A percentile compares a stretch with the other conserved stretches of the same genome.
These are phyloP conservation scores for Picochlorum sp. DNA, from an alignment of 139 green algal genomes.

Conservation along the genomic window DNA sequence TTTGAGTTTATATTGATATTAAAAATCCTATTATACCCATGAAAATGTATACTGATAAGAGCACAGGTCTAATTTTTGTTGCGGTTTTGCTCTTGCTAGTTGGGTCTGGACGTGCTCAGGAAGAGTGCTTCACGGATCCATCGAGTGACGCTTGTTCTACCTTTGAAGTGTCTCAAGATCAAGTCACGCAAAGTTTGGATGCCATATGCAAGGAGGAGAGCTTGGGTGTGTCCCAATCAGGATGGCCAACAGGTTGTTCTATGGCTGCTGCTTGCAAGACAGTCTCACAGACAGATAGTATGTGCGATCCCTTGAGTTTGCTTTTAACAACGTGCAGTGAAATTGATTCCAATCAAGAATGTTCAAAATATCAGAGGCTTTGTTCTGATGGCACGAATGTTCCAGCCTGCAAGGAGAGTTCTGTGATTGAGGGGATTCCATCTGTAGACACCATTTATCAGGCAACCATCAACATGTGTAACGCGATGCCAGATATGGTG, in stretches of 20 bases:
- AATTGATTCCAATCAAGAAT: neutral
- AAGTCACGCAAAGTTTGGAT: neutral
- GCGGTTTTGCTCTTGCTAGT: neutral
- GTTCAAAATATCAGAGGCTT: neutral
- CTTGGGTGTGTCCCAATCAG: neutral
- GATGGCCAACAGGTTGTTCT: constrained; percentile 14
- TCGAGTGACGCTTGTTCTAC: neutral
- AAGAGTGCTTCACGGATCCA: neutral
- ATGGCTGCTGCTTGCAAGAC: constrained; percentile 19
- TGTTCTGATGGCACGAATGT: neutral
- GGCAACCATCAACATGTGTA: neutral
- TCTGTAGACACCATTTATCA: neutral
- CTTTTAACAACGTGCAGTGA: neutral
- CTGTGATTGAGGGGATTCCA: neutral
- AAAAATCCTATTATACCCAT: too few relatives aligned
- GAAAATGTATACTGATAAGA: too few relatives aligned
- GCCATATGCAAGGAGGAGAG: constrained; percentile 2
- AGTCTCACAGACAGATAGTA: neutral
- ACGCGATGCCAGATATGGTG: neutral
- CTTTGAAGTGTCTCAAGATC: neutral
- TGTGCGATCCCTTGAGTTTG: neutral
- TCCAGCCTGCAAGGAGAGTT: neutral
- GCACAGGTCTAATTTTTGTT: too few relatives aligned
- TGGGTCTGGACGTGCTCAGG: neutral
- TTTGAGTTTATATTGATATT: too few relatives aligned